Base-by-base conservation (phyloP, 2,329 filamentous ascomycete species). In the Penicillium palitans region DNA sequence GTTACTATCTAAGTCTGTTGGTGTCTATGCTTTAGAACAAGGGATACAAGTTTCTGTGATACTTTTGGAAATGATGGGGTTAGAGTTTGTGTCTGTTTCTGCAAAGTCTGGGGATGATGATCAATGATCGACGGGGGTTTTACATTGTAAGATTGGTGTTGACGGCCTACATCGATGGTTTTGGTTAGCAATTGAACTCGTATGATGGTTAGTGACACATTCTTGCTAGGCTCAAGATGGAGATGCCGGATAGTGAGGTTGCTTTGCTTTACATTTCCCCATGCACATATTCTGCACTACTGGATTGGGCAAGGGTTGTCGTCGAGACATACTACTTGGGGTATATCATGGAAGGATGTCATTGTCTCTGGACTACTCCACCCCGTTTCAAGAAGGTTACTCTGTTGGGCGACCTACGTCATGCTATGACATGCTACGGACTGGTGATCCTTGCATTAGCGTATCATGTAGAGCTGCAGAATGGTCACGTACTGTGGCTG, bases 401-500 rank as follows among this genome's bases (percentile, higher is more conserved):
- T 46, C 10, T 21, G 33, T 51, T 42, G 15, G 19, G 55, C 19
- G 17, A 21, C n/a, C 24, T 35, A 57, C 44, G 42, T 57, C 50
- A 57, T 54, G 35, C 41, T 47, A 53, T 47, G 35, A 57, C 49
- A 53, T 57, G 55, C 55, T 35, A 54, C 29, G 35, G 42, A 48
- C 50, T 27, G 50, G 37, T 48, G 55, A 57, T 54, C 55, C 44
- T 57, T 54, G 55, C 55, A 57, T 57, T 54, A 57, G 55, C 42
- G 55, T 54, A 8, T 21, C n/a, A 35, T 24, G 27, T 29, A 39
- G 21, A 45, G 10, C 33, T 57, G 55, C 55, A 57, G 41, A 52
- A 52, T n/a, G 9, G 27, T 8, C 15, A 51, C 25, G 19, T 21
- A 40, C 10, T 35, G 55, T 47, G 55, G 49, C 44, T 35, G 52